A percentile compares a stretch with the other conserved stretches of the same genome.
Conservation (phyloP, 768 basidiomycete species). For the Podaxis carcinomalis region DNA sequence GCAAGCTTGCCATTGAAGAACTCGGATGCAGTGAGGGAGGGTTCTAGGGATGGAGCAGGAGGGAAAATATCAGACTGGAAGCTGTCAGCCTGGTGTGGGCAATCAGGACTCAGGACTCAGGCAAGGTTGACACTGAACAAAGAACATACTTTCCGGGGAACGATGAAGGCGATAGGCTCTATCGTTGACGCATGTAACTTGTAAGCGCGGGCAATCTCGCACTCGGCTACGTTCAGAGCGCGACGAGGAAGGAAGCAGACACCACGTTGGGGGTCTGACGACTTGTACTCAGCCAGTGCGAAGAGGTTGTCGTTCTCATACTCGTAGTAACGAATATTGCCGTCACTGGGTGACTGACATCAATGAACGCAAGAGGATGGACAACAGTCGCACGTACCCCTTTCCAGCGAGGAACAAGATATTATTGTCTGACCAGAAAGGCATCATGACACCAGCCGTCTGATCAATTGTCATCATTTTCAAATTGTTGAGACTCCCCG, state of each 20-base stretch:
- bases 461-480: slow-evolving; percentile 84
- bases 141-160: slow-evolving; percentile 79
- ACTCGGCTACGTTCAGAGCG: slow-evolving; percentile 82
- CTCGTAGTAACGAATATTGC: slow-evolving; percentile 97
- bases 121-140: slow-evolving; percentile 1
- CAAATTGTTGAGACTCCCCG: slow-evolving; percentile 65
- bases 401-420: slow-evolving; percentile 93
- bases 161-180: slow-evolving; percentile 93
- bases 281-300: slow-evolving; percentile 80
- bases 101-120: background rate
- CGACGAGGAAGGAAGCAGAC: slow-evolving; percentile 96
- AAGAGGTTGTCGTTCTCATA: slow-evolving; percentile 83
- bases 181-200: slow-evolving; percentile 72
- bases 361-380: background rate
- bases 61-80: slow-evolving; percentile 99
- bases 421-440: slow-evolving; percentile 95
- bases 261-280: slow-evolving; percentile 89
- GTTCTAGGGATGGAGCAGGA: slow-evolving; percentile 78
- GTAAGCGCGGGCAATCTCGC: slow-evolving; percentile 94
- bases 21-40: slow-evolving; percentile 76
- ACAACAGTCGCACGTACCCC: slow-evolving; percentile 47
- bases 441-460: slow-evolving; percentile 92
- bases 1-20: slow-evolving; percentile 85
- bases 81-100: slow-evolving; percentile 62
- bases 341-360: slow-evolving; percentile 55